Evolutionary conservation across 306 rosid genomes (phyloP).

Genomic region (Alnus rubra): DNA sequence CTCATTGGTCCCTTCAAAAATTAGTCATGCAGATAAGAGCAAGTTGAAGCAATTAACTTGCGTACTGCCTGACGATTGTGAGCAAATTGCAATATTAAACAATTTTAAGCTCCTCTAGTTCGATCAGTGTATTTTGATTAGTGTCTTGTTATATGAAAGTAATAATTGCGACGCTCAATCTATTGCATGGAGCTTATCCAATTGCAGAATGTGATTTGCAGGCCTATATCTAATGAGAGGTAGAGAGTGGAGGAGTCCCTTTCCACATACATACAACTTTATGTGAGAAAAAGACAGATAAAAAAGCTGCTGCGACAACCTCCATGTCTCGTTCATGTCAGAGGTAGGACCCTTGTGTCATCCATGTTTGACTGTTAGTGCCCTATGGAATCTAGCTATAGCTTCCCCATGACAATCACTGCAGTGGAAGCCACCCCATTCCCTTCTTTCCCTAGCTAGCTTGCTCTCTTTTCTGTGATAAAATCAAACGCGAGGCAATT

Average conservation of each 20-base stretch:
- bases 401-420: background rate
- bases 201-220: background rate
- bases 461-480: too few species aligned
- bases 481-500: background rate
- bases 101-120: background rate
- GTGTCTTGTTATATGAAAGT: background rate
- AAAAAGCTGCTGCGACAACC: conserved; percentile 45
- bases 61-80: background rate
- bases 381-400: conserved; percentile 30
- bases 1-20: too few species aligned
- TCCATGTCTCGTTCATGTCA: conserved; percentile 38
- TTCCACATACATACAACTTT: conserved; percentile 5
- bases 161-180: background rate
- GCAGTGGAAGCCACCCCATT: background rate
- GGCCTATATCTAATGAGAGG: conserved; percentile 18
- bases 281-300: conserved; percentile 47
- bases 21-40: too few species aligned
- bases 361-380: conserved; percentile 42
- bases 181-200: background rate
- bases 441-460: background rate
- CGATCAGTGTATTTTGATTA: background rate
- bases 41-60: background rate
- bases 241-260: conserved; percentile 21
- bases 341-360: conserved; percentile 40
- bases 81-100: background rate